Evolutionary conservation across 345 rosid species (phyloP), one percentile per base, ranked within the genome.

Genomic region (Kandelia obovata): DNA sequence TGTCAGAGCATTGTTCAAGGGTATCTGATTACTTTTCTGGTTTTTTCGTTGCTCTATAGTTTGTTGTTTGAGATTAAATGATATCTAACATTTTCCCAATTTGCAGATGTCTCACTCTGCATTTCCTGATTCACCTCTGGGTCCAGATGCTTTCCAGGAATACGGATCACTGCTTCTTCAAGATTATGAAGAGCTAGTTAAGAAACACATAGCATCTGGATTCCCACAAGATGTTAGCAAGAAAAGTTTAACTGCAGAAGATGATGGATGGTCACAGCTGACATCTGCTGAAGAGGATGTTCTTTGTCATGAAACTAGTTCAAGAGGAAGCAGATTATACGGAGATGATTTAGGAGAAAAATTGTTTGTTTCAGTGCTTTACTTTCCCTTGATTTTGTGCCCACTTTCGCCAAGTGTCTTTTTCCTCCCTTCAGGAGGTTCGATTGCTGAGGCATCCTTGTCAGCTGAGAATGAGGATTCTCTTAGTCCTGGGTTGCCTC

Each of bases 371-470:
- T 87, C 85, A 19, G 97, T 93, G 71, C 86, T 82, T 74, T 97
- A 94, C 84, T 89, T 91, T 77, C 96, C 98, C 64, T 70, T 90
- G 89, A 80, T 94, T 75, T 73, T 91, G 67, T 88, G 96, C 66
- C 95, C 98, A 49, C 77, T 94, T 72, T 89, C 97, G 30, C 93
- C 96, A 60, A 84, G 87, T 79, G 88, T 86, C 39, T 94, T 94
- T 79, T 92, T 88, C 80, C 85, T 94, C 72, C 97, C 98, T 66
- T 94, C 98, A 39, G 93, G 89, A 83, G 97, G 98, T 71, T 91
- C 96, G 53, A 75, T 94, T 51, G 89, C 93, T 30, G 96, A 89
- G 85, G 98, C 96, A 30, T 87, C 68, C 75, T 75, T 91, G 74
- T 88, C 95, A 71, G 64, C 75, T 62, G 76, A 86, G 71, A 85